phyloP scores from a whole-genome alignment of 768 basidiomycete genomes.

The Nidularia sp. region DNA sequence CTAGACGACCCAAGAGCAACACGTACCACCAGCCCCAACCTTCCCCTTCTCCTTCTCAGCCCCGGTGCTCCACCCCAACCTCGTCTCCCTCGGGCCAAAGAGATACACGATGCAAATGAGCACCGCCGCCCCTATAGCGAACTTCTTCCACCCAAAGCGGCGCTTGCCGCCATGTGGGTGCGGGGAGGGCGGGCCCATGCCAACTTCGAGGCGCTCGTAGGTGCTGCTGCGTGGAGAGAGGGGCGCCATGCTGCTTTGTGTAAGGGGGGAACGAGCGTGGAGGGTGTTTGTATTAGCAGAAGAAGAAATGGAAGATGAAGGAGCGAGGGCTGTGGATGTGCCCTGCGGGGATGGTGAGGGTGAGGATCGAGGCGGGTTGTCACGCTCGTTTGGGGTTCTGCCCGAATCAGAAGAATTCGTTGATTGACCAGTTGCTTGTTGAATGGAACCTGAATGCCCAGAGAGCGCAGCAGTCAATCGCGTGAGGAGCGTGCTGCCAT shows the following conservation, averaged over 20 bases:
- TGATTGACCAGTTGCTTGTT: too few relatives aligned
- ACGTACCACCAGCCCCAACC: slow-evolving; percentile 11
- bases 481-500: too few relatives aligned
- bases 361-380: too few relatives aligned
- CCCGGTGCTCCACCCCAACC: slow-evolving; percentile 9
- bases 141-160: slow-evolving; percentile 60
- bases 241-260: slow-evolving; percentile 2
- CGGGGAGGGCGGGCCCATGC: slow-evolving; percentile 45
- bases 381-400: too few relatives aligned
- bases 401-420: too few relatives aligned
- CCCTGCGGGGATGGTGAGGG: too few relatives aligned
- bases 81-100: slow-evolving; percentile 45
- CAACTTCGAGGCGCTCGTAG: slow-evolving; percentile 62
- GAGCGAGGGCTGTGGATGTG: not conserved
- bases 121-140: slow-evolving; percentile 53
- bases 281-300: not conserved
- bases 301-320: not conserved
- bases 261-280: not conserved
- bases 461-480: too few relatives aligned
- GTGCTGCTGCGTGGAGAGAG: slow-evolving; percentile 35
- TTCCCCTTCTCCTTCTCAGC: not conserved
- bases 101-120: slow-evolving; percentile 64
- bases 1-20: too few relatives aligned
- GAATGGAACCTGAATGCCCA: too few relatives aligned
- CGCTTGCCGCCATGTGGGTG: not conserved